Evolutionary conservation across 2,329 filamentous ascomycete species (phyloP).

Genomic region (Penicillium sp.): DNA sequence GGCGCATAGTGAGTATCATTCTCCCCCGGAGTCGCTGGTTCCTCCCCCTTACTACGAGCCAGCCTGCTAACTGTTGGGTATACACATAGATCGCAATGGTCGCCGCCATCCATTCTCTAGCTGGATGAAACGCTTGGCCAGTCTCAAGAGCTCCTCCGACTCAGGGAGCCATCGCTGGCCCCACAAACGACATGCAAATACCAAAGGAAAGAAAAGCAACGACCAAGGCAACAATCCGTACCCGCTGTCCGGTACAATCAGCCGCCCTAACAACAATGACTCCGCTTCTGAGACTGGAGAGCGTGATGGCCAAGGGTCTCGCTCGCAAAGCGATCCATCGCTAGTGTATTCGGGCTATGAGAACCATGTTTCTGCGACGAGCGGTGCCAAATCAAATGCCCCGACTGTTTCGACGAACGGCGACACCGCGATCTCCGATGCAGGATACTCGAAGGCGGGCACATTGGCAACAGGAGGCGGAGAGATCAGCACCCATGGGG

Average conservation of each 20-base stretch:
- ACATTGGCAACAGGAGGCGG: constrained; percentile 69
- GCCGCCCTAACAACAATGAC: constrained; percentile 49
- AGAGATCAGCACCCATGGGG: constrained; percentile 66
- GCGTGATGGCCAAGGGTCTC: constrained; percentile 57
- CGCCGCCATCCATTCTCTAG: constrained; percentile 86
- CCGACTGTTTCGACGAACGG: constrained; percentile 84
- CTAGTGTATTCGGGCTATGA: constrained; percentile 65
- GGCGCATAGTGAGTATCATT: constrained; percentile 49
- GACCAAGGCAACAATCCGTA: constrained; percentile 88
- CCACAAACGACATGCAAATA: constrained; percentile 40
- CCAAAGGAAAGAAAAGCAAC: constrained; percentile 61
- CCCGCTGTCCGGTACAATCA: constrained; percentile 72
- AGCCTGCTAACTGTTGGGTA: constrained; percentile 12
- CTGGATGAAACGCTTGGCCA: constrained; percentile 92
- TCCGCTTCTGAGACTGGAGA: constrained; percentile 58
- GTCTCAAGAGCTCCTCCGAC: constrained; percentile 76
- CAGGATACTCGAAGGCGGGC: constrained; percentile 77
- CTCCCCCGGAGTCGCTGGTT: not conserved
- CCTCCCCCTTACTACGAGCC: not conserved
- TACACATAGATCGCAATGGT: constrained; percentile 66
- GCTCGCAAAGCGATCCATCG: constrained; percentile 63
- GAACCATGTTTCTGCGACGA: constrained; percentile 62
- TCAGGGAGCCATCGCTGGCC: constrained; percentile 43
- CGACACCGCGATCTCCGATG: constrained; percentile 74
- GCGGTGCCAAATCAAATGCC: constrained; percentile 73